Percentiles rank a stretch among this genome's conserved stretches.
These are phyloP conservation scores for Pythium myriotylum DNA, from an alignment of 352 stramenopile genomes.

Conservation along the genomic window DNA sequence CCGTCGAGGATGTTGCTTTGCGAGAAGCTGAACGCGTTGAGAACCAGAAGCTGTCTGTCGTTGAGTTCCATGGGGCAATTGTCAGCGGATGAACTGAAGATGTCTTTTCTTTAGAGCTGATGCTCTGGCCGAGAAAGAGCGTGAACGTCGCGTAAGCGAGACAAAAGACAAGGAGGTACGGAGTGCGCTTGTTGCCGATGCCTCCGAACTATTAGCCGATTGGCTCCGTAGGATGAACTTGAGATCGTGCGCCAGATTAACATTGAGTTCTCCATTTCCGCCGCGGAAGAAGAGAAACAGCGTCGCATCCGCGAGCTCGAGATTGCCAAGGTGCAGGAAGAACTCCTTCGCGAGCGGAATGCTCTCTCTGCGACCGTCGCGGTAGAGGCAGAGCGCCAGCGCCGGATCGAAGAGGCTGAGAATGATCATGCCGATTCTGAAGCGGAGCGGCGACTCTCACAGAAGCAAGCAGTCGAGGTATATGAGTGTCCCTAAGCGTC, in stretches of 20 bases:
- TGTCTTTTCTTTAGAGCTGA: slow-evolving; percentile 36
- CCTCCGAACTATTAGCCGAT: too few species aligned
- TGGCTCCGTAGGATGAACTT: slow-evolving; percentile 49
- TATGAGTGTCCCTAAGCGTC: neutral
- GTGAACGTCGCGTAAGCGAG: slow-evolving; percentile 54
- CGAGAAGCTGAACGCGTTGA: slow-evolving; percentile 40
- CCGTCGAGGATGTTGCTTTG: slow-evolving; percentile 35
- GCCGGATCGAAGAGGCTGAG: slow-evolving; percentile 50
- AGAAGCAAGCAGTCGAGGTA: slow-evolving; percentile 42
- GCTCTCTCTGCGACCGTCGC: slow-evolving; percentile 41
- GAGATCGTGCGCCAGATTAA: slow-evolving; percentile 77
- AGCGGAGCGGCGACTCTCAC: slow-evolving; percentile 34
- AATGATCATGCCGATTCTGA: slow-evolving; percentile 18
- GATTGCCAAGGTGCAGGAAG: slow-evolving; percentile 59
- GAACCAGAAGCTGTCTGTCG: slow-evolving; percentile 52
- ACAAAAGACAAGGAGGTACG: slow-evolving; percentile 45
- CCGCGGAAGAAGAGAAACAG: slow-evolving; percentile 64
- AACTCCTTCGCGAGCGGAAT: slow-evolving; percentile 56
- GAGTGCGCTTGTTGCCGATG: neutral
- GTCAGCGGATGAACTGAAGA: neutral
- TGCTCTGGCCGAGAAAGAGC: slow-evolving; percentile 58
- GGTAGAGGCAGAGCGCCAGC: slow-evolving; percentile 48
- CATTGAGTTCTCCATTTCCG: slow-evolving; percentile 60
- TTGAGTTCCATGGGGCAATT: neutral
- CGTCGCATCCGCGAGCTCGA: slow-evolving; percentile 68